A percentile compares a stretch with the other conserved stretches of the same genome.
Conservation (phyloP, 345 rosid species). For the Eucalyptus viminalis region DNA sequence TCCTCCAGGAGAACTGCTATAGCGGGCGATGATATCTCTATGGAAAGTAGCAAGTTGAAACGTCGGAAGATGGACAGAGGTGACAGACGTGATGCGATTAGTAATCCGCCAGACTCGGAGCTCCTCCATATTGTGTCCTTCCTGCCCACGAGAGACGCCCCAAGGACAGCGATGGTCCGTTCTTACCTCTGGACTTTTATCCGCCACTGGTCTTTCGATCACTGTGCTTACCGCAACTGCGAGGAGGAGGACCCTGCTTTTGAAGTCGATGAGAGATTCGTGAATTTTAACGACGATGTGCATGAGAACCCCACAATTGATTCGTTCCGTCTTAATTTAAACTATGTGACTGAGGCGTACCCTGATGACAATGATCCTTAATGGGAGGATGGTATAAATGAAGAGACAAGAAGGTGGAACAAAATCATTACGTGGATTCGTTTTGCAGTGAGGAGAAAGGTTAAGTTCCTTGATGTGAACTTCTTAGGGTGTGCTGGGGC, state of each 20-base stretch:
- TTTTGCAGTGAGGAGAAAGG: not conserved
- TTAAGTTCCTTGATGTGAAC: not conserved
- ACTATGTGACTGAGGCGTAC: not conserved
- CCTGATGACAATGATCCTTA: not conserved
- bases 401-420: not conserved
- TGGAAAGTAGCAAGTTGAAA: not conserved
- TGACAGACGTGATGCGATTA: not conserved
- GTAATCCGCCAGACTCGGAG: not conserved
- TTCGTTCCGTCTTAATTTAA: not conserved
- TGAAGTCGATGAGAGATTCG: not conserved
- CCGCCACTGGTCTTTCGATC: not conserved
- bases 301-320: not conserved
- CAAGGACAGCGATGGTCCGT: not conserved
- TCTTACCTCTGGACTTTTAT: not conserved
- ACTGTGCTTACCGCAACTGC: not conserved
- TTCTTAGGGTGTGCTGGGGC: not conserved
- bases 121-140: not conserved
- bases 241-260: not conserved
- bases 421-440: not conserved
- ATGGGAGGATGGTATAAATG: rapidly evolving
- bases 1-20: not conserved
- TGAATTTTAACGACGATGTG: not conserved
- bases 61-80: not conserved
- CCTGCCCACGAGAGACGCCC: not conserved
- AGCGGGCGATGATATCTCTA: not conserved